A percentile compares a stretch with the other conserved stretches of the same genome.
Conservation (phyloP, 2,329 filamentous ascomycete genomes). For the Pyricularia grisea region DNA sequence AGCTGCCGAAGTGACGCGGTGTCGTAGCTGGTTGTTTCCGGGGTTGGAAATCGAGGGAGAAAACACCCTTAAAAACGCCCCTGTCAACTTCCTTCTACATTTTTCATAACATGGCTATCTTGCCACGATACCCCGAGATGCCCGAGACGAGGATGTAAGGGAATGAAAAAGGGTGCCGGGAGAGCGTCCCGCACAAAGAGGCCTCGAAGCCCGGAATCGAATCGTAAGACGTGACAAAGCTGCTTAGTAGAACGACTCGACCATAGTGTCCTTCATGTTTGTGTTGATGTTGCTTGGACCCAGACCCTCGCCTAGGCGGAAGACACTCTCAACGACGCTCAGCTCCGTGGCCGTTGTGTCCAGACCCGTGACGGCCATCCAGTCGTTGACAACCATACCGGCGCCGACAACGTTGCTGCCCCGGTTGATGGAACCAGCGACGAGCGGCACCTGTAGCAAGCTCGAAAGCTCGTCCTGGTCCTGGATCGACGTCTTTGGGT, state of each 20-base stretch:
- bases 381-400: constrained; percentile 95
- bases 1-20: background rate
- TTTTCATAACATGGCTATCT: background rate
- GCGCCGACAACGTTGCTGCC: constrained; percentile 93
- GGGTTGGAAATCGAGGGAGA: background rate
- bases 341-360: constrained; percentile 97
- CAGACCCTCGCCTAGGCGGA: constrained; percentile 81
- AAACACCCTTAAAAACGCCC: background rate
- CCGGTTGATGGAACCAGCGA: constrained; percentile 88
- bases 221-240: background rate
- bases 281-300: constrained; percentile 72
- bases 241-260: constrained; percentile 96
- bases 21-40: background rate
- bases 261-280: constrained; percentile 92
- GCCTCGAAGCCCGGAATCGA: background rate
- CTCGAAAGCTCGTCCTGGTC: constrained; percentile 96
- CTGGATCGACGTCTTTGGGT: constrained; percentile 93
- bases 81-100: background rate
- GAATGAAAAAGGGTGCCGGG: background rate
- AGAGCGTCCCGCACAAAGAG: background rate
- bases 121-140: background rate
- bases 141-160: background rate
- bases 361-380: constrained; percentile 87
- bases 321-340: constrained; percentile 92
- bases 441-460: constrained; percentile 88